Evolutionary conservation across 345 rosid species (phyloP), one percentile per base, ranked within the genome.

Genomic region (Orychophragmus violaceus): DNA sequence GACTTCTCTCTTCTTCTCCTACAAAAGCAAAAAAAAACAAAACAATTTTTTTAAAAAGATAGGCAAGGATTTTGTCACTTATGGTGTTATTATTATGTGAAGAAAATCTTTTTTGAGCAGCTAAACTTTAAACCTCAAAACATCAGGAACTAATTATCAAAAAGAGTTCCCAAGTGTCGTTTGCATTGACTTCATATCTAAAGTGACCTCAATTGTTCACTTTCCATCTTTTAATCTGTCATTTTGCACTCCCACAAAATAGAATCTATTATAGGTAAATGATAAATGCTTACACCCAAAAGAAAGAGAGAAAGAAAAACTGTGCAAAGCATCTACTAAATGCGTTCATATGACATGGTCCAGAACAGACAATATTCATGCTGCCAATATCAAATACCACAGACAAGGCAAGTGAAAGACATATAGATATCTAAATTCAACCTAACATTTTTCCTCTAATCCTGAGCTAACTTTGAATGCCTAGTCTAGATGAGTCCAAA

Each of bases 121-220:
- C 62, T 54, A 54, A 62, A 71, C 42, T 48, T 48, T 36, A 35
- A 64, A 64, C 76, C 59, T 72, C 56, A 72, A n/a, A 63, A 64
- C 66, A 46, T 35, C 70, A 71, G 10, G 41, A n/a, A 39, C 18
- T 63, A 59, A 46, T 59, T 71, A 56, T 45, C 64, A 27, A 33
- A 13, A 63, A 35, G 27, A 45, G 25, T 71, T 63, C 64, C 45
- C 59, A 55, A 36, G 41, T 63, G 69, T 63, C n/a, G n/a, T n/a
- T n/a, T n/a, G n/a, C n/a, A n/a, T n/a, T 62, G 75, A 62, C 55
- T 46, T 35, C 3, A 16, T 39, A 70, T 41, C 53, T 52, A 70
- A 41, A 52, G 55, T 23, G 33, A 69, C 42, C 45, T 51, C 28
- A 22, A 48, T 11, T 60, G 21, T 30, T 29, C 49, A 62, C 53